Evolutionary conservation across 306 rosid genomes (phyloP).

Genomic region (Vicia sativa): DNA sequence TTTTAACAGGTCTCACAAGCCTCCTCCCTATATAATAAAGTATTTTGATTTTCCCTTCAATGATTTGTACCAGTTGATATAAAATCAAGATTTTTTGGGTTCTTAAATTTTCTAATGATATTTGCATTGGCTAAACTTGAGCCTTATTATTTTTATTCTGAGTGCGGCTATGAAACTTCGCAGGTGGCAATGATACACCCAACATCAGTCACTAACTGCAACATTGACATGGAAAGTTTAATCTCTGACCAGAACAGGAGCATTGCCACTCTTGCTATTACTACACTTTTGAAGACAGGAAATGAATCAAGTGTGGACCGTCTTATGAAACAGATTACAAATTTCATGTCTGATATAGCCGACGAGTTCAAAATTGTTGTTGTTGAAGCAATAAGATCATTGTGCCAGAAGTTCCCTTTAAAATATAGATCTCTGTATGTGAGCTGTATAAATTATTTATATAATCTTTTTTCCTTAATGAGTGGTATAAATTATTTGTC

Average conservation of each 20-base stretch:
- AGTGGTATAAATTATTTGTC: conserved; percentile 32
- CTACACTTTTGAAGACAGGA: conserved; percentile 97
- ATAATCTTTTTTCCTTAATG: background rate
- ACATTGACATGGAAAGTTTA: conserved; percentile 98
- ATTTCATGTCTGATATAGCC: conserved; percentile 97
- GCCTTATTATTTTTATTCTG: background rate
- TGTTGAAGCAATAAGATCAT: conserved; percentile 95
- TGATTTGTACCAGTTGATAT: conserved; percentile 24
- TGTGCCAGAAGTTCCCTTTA: conserved; percentile 93
- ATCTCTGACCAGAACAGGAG: conserved; percentile 96
- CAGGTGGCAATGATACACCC: conserved; percentile 99
- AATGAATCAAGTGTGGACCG: conserved; percentile 98
- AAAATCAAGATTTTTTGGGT: conserved; percentile 21
- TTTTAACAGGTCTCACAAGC: conserved; percentile 23
- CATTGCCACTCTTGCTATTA: conserved; percentile 97
- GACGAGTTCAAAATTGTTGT: conserved; percentile 99
- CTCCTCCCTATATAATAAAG: conserved; percentile 10
- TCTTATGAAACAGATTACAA: conserved; percentile 96
- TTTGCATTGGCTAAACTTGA: conserved; percentile 33
- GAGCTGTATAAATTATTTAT: conserved; percentile 8
- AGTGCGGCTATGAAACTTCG: conserved; percentile 37
- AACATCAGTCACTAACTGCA: conserved; percentile 97
- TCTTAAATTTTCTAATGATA: conserved; percentile 11
- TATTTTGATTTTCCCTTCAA: conserved; percentile 11
- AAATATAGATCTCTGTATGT: conserved; percentile 85